Conservation (phyloP, 352 stramenopile species). For the Pythium phragmiticola region DNA sequence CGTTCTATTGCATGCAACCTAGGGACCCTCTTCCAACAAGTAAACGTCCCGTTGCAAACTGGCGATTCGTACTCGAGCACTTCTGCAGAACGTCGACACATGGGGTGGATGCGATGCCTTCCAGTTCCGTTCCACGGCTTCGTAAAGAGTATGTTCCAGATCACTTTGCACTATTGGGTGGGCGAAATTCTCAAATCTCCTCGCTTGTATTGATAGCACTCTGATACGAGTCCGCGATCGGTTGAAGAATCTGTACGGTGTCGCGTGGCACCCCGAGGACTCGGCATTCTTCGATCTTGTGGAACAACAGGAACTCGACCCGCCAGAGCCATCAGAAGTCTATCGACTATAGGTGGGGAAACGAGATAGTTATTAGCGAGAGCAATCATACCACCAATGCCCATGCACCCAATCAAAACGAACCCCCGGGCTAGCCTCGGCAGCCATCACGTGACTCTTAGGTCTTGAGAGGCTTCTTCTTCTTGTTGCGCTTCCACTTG, state of each 20-base stretch:
- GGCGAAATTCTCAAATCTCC: not conserved
- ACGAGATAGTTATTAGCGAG: constrained; percentile 1
- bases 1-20: not conserved
- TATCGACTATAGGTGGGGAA: constrained; percentile 11
- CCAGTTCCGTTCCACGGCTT: constrained; percentile 10
- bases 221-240: constrained; percentile 60
- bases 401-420: too few species aligned
- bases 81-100: constrained; percentile 23
- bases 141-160: constrained; percentile 19
- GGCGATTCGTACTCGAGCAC: constrained; percentile 29
- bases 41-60: constrained; percentile 26
- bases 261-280: constrained; percentile 51
- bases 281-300: constrained; percentile 40
- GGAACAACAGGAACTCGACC: constrained; percentile 25
- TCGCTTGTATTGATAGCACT: constrained; percentile 34
- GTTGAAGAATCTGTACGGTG: constrained; percentile 50
- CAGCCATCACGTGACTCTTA: constrained; percentile 26
- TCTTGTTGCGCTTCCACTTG: constrained; percentile 90
- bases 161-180: not conserved
- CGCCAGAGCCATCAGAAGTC: constrained; percentile 11
- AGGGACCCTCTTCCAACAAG: constrained; percentile 26
- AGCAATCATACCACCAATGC: not conserved
- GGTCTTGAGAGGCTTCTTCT: constrained; percentile 94
- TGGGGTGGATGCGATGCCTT: constrained; percentile 5
- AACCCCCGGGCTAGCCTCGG: not conserved